These are phyloP conservation scores for Leccinellum albellum DNA, from an alignment of 768 basidiomycete species.

Conservation along the genomic window DNA sequence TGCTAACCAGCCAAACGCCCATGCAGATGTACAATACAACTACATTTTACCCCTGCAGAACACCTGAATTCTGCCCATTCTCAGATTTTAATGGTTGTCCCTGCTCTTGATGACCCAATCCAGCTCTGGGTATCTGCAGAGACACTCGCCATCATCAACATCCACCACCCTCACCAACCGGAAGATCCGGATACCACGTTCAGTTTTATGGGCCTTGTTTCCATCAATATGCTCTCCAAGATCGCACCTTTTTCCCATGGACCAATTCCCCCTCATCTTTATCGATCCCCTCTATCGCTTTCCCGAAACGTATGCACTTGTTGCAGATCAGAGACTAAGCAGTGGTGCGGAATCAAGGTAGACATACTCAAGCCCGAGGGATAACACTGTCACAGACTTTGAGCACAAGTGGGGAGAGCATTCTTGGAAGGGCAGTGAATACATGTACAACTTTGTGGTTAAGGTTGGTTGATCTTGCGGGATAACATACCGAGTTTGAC, in stretches of 20 bases:
- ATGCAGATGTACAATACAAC: no score
- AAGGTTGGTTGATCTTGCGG: constrained; percentile 53
- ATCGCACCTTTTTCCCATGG: constrained; percentile 48
- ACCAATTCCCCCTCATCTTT: constrained; percentile 83
- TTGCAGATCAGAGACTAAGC: constrained; percentile 60
- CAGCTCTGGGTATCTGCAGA: constrained; percentile 46
- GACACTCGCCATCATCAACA: constrained; percentile 68
- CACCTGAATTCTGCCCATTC: no score
- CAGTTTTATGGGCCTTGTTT: constrained; percentile 90
- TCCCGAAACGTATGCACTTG: constrained; percentile 84
- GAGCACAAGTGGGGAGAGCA: constrained; percentile 73
- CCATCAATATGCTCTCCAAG: constrained; percentile 92
- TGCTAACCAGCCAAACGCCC: no score
- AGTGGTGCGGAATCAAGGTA: constrained; percentile 67
- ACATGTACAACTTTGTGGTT: constrained; percentile 83
- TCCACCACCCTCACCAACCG: constrained; percentile 69
- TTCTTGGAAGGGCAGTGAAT: constrained; percentile 87
- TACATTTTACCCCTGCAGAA: no score
- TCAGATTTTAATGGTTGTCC: no score
- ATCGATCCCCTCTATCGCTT: constrained; percentile 98
- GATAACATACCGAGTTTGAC: background rate
- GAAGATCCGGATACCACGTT: no score
- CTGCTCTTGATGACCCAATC: constrained; percentile 37
- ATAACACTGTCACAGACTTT: constrained; percentile 70
- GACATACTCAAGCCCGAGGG: constrained; percentile 77